Evolutionary conservation across 345 rosid genomes (phyloP), one percentile per base, ranked within the genome.

Genomic region (Camelina hispida): DNA sequence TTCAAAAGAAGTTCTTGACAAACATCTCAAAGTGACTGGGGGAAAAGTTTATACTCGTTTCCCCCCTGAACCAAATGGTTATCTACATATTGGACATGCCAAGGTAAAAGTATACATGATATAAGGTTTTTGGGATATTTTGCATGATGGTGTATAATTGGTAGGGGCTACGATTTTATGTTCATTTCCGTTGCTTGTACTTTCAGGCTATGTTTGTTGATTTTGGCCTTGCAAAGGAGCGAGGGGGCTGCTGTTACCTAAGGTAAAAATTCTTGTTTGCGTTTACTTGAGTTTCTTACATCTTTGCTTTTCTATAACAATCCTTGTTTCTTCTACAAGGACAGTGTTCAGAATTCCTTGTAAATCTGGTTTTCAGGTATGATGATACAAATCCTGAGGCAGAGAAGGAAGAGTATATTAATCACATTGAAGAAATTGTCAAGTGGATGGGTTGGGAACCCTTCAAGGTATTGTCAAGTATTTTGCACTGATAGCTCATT

Each of bases 381-480:
- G 99, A 95, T 78, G 99, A 95, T 66, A 95, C 99, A 23, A 95
- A 95, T 69, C 99, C 98, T 1, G 98, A 95, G 83, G 98, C 99
- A 81, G 98, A 95, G 78, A 95, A 89, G 89, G 88, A 86, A 87
- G 99, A 95, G 80, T 90, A 95, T 61, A 95, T 95, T 54, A 85
- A 90, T 83, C 99, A 95, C 78, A 95, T 95, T 32, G 75, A 91
- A 85, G 99, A 95, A 80, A 95, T 95, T 78, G 99, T 95, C 20
- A 76, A 66, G 42, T 95, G 99, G 98, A 88, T 95, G 99, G 97
- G 99, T 25, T 95, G 98, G 99, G 84, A 88, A 77, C 98, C 99
- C 23, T 91, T 88, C 79, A 92, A 95, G 97, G 98, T 92, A 79
- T 34, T 47, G 11, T 65, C 3, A 35, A 17, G 5, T 54, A 46